Conservation (phyloP, 2,329 filamentous ascomycete genomes). For the Colletotrichum melonis region DNA sequence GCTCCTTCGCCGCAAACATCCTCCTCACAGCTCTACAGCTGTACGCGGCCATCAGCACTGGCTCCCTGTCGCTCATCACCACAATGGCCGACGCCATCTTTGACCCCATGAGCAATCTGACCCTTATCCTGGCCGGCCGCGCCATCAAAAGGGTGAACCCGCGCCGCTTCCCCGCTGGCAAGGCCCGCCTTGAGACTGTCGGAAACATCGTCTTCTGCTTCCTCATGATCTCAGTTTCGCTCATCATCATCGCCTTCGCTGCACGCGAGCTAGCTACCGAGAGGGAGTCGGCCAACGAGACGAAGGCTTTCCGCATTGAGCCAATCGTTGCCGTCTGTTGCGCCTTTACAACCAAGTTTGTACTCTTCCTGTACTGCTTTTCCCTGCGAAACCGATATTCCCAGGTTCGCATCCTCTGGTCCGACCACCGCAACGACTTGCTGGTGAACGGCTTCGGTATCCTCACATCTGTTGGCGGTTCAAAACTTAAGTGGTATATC, state of each 20-base stretch:
- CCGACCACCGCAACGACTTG: constrained; percentile 95
- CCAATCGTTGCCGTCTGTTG: constrained; percentile 86
- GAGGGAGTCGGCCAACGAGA: constrained; percentile 51
- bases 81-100: constrained; percentile 98
- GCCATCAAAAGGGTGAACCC: constrained; percentile 89
- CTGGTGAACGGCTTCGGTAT: constrained; percentile 95
- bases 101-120: constrained; percentile 89
- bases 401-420: constrained; percentile 93
- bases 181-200: constrained; percentile 92
- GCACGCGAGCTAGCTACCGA: constrained; percentile 70
- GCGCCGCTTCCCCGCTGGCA: constrained; percentile 88
- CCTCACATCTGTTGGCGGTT: constrained; percentile 87
- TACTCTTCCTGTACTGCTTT: constrained; percentile 92
- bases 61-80: constrained; percentile 94
- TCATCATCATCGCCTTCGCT: constrained; percentile 93
- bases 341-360: constrained; percentile 88
- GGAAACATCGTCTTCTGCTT: constrained; percentile 98
- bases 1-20: constrained; percentile 83
- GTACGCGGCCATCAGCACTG: constrained; percentile 87
- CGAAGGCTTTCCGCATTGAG: constrained; percentile 79
- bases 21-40: constrained; percentile 83
- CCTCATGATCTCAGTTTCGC: constrained; percentile 90
- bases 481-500: constrained; percentile 92
- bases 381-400: constrained; percentile 89
- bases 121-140: constrained; percentile 85